Conservation (phyloP, 73 alveolate species). For the Tetrahymena borealis region DNA sequence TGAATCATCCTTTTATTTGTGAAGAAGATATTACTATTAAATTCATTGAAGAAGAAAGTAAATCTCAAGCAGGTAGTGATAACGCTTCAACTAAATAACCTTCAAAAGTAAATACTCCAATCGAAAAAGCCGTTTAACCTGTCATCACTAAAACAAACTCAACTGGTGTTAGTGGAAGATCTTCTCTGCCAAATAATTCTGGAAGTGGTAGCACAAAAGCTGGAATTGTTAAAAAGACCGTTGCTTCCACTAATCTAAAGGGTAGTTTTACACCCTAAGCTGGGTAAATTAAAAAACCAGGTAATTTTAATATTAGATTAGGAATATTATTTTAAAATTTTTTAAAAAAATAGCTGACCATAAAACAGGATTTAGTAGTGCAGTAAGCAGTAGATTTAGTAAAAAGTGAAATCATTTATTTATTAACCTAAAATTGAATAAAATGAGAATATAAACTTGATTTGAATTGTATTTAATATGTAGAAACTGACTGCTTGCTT, state of each 20-base stretch:
- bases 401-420: not conserved
- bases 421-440: too few relatives aligned
- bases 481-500: too few relatives aligned
- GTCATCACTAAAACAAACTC: not conserved
- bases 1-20: constrained; percentile 29
- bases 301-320: not conserved
- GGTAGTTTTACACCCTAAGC: not conserved
- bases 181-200: not conserved
- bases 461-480: too few relatives aligned
- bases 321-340: not conserved
- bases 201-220: constrained; percentile 1
- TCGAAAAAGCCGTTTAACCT: not conserved
- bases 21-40: constrained; percentile 1
- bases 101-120: not conserved
- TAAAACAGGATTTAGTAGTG: not conserved
- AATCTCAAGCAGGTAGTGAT: not conserved
- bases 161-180: not conserved
- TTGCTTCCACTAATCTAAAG: not conserved
- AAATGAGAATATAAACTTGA: too few relatives aligned
- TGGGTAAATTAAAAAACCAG: not conserved
- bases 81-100: not conserved
- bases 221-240: not conserved
- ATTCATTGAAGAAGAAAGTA: not conserved
- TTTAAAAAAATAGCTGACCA: not conserved
- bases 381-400: not conserved